phyloP scores from a whole-genome alignment of 106 monocot genomes.

The Narthecium ossifragum region DNA sequence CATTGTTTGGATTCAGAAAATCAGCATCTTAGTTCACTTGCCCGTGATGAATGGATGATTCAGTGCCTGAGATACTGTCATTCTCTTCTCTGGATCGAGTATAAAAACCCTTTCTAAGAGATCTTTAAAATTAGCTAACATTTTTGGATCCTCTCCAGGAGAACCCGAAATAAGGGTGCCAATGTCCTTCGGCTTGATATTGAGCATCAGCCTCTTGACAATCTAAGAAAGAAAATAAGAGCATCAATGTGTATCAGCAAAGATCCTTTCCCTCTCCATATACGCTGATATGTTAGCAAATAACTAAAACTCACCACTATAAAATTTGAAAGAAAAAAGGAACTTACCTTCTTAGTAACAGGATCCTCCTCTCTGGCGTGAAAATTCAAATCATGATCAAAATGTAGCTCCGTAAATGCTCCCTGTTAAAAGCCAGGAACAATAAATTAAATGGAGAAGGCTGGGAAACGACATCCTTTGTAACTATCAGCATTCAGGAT shows the following conservation, averaged over 20 bases:
- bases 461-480: too few species aligned
- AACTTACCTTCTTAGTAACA: slow-evolving; percentile 81
- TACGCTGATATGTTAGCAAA: too few species aligned
- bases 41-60: slow-evolving; percentile 98
- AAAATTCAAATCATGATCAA: slow-evolving; percentile 94
- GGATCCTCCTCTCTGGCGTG: slow-evolving; percentile 96
- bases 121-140: slow-evolving; percentile 90
- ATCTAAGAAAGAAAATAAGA: slow-evolving; percentile 30
- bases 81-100: slow-evolving; percentile 94
- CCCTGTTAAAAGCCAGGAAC: slow-evolving; percentile 57
- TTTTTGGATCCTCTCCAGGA: slow-evolving; percentile 78
- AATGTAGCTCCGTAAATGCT: slow-evolving; percentile 72
- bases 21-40: slow-evolving; percentile 92
- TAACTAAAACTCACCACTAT: neutral
- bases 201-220: slow-evolving; percentile 67
- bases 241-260: slow-evolving; percentile 10
- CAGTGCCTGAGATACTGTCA: slow-evolving; percentile 94
- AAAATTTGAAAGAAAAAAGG: slow-evolving; percentile 5
- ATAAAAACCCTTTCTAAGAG: slow-evolving; percentile 89
- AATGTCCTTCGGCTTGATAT: slow-evolving; percentile 88
- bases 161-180: slow-evolving; percentile 58
- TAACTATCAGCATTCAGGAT: too few species aligned
- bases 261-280: too few species aligned
- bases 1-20: slow-evolving; percentile 42
- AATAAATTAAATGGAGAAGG: too few species aligned